A percentile compares a stretch with the other conserved stretches of the same genome.
These are phyloP conservation scores for Linnemannia zychae DNA, from an alignment of 192 early-diverging fungal species.

Conservation along the genomic window DNA sequence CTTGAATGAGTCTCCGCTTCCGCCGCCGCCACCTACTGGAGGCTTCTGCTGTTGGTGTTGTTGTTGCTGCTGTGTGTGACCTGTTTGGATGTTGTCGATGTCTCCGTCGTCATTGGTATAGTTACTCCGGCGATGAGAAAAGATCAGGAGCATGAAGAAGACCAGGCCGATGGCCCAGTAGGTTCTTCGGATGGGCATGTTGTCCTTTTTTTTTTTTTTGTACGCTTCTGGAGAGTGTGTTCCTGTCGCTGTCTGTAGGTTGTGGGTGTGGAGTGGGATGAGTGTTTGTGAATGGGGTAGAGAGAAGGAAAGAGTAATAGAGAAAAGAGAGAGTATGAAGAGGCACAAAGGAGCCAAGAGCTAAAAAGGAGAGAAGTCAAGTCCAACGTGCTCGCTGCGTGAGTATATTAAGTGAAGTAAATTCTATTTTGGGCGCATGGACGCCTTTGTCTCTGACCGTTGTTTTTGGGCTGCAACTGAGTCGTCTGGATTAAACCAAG, in stretches of 20 bases:
- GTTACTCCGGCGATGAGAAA: slow-evolving; percentile 19
- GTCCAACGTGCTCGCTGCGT: background rate
- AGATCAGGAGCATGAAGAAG: slow-evolving; percentile 36
- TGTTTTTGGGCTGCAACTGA: background rate
- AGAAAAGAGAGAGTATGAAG: background rate
- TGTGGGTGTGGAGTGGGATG: slow-evolving; percentile 4
- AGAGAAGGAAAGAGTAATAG: background rate
- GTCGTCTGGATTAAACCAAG: too few relatives aligned
- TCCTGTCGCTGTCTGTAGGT: background rate
- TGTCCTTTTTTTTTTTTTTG: background rate
- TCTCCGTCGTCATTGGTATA: slow-evolving; percentile 3
- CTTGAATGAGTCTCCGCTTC: background rate
- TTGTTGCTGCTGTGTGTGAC: slow-evolving; percentile 11
- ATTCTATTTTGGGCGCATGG: slow-evolving; percentile 1
- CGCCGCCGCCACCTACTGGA: background rate
- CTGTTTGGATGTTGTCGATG: background rate
- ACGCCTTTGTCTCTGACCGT: background rate
- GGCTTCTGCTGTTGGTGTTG: slow-evolving; percentile 18
- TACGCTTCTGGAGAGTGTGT: background rate
- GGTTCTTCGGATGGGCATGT: slow-evolving; percentile 32
- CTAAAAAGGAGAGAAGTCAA: background rate
- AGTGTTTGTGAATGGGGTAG: slow-evolving; percentile 17
- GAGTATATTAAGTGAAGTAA: background rate
- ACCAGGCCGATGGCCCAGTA: slow-evolving; percentile 29
- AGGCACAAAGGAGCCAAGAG: background rate